phyloP scores from a whole-genome alignment of 2,329 filamentous ascomycete genomes.

The Nemania serpens region DNA sequence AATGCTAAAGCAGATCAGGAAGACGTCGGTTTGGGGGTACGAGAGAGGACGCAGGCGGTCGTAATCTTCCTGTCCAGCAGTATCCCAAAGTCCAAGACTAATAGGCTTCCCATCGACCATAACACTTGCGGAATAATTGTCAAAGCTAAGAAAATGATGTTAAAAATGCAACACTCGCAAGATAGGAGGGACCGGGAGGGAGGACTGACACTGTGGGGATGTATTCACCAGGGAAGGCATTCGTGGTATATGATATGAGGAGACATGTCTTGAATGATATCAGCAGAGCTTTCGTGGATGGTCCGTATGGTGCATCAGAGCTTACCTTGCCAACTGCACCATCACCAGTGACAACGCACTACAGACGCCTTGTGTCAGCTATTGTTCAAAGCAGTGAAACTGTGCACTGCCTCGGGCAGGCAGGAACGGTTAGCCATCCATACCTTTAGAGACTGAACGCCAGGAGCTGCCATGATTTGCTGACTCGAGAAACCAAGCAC shows the following conservation, averaged over 20 bases:
- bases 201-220: constrained; percentile 89
- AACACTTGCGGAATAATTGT: constrained; percentile 98
- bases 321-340: constrained; percentile 98
- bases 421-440: constrained; percentile 30
- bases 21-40: constrained; percentile 98
- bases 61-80: constrained; percentile 97
- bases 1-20: constrained; percentile 97
- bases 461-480: constrained; percentile 76
- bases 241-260: constrained; percentile 98
- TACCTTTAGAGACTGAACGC: constrained; percentile 92
- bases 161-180: constrained; percentile 18
- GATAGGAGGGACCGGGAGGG: background rate
- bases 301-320: constrained; percentile 21
- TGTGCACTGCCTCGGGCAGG: constrained; percentile 13
- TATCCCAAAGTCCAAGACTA: constrained; percentile 97
- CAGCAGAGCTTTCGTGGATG: background rate
- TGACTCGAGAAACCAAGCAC: constrained; percentile 27
- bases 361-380: constrained; percentile 41
- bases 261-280: constrained; percentile 78
- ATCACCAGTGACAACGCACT: constrained; percentile 99
- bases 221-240: constrained; percentile 99
- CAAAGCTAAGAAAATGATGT: constrained; percentile 66
- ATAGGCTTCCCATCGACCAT: constrained; percentile 99
- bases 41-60: constrained; percentile 92
- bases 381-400: constrained; percentile 34